These are phyloP conservation scores for Fraxinus baroniana DNA, from an alignment of 305 asterid genomes.

Conservation along the genomic window DNA sequence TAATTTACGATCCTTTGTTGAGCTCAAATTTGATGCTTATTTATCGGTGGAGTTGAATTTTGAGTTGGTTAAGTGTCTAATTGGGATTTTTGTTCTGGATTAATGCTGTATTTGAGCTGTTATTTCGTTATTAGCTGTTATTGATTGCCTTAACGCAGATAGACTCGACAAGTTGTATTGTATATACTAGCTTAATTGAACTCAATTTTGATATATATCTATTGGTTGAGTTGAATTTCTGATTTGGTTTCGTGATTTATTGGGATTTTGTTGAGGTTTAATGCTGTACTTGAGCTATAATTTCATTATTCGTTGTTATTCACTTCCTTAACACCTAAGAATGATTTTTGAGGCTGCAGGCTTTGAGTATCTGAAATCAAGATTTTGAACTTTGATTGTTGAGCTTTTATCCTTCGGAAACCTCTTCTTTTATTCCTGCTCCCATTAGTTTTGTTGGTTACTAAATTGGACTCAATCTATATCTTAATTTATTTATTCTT, in stretches of 20 bases:
- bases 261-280: slow-evolving; percentile 7
- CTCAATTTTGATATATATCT: neutral
- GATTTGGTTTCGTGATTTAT: neutral
- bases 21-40: too few relatives aligned
- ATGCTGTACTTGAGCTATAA: neutral
- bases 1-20: neutral
- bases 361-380: neutral
- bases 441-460: neutral
- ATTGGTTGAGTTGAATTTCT: neutral
- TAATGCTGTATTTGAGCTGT: too few relatives aligned
- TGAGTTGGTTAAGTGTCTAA: too few relatives aligned
- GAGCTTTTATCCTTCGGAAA: neutral
- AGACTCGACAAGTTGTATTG: neutral
- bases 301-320: slow-evolving; percentile 11
- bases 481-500: neutral
- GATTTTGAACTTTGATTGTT: neutral
- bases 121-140: slow-evolving; percentile 3
- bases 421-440: neutral
- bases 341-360: neutral
- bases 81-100: too few relatives aligned
- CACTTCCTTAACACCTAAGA: neutral
- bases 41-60: too few relatives aligned
- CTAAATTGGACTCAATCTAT: neutral
- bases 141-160: neutral
- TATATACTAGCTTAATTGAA: slow-evolving; percentile 13